phyloP scores from a whole-genome alignment of 2,329 filamentous ascomycete genomes.

The Incumbomyces lentus region DNA sequence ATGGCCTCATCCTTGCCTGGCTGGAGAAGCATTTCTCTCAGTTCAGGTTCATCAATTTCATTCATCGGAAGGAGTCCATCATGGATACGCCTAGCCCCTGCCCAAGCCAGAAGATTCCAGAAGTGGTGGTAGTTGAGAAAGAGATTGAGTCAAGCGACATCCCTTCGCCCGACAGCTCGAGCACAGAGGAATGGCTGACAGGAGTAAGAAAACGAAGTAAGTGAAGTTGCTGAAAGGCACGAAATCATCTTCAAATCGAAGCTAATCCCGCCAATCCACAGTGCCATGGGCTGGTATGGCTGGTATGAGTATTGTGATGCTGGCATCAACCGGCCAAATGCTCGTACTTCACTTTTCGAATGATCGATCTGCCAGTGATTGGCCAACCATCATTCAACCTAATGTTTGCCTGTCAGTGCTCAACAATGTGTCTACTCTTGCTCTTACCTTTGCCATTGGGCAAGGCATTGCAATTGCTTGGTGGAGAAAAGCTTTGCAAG shows the following conservation, averaged over 20 bases:
- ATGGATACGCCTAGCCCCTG: too few species aligned
- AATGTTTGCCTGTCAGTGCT: constrained; percentile 6
- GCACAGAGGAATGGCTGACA: neutral
- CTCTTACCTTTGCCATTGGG: constrained; percentile 1
- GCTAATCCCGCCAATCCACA: neutral
- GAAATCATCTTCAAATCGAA: neutral
- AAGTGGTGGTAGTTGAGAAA: neutral
- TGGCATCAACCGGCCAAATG: neutral
- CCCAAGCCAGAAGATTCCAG: neutral
- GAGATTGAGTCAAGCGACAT: neutral
- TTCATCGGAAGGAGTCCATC: too few species aligned
- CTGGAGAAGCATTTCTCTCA: too few species aligned
- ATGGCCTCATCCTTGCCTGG: too few species aligned
- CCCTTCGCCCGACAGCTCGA: neutral
- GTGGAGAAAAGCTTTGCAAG: constrained; percentile 9
- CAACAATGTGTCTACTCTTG: neutral
- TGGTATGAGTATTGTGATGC: neutral
- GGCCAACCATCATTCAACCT: neutral
- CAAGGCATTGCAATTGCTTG: constrained; percentile 9
- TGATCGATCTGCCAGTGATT: neutral
- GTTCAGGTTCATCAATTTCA: too few species aligned
- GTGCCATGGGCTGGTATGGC: neutral
- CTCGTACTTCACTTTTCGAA: neutral
- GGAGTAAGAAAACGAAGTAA: neutral
- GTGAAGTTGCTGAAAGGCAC: neutral